phyloP scores from a whole-genome alignment of 169 alveolate species.

The Plasmodium relictum region DNA sequence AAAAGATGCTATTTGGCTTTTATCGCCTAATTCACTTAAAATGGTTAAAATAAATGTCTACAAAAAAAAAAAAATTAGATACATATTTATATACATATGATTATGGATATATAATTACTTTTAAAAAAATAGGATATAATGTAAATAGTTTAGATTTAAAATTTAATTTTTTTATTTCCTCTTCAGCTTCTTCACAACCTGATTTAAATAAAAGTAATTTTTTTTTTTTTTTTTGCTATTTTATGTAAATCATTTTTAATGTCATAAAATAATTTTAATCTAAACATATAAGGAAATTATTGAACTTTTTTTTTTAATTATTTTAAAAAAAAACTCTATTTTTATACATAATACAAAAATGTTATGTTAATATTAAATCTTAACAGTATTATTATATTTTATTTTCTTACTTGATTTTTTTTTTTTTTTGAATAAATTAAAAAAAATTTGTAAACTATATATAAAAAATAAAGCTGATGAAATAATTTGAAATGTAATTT shows the following conservation, averaged over 20 bases:
- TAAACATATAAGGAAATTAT: background rate
- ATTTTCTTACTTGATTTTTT: background rate
- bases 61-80: background rate
- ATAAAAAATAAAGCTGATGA: background rate
- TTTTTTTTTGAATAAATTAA: background rate
- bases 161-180: background rate
- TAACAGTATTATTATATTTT: background rate
- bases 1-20: background rate
- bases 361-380: background rate
- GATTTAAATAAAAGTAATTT: background rate
- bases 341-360: background rate
- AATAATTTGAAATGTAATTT: background rate
- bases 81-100: no score
- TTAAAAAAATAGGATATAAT: background rate
- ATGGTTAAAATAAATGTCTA: background rate
- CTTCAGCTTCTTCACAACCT: background rate
- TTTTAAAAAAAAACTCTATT: background rate
- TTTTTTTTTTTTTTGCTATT: background rate
- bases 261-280: background rate
- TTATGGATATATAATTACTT: background rate
- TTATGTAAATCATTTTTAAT: background rate
- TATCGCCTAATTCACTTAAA: background rate
- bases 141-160: background rate
- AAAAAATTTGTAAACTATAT: background rate
- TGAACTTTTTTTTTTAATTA: background rate